A percentile compares a stretch with the other conserved stretches of the same genome.
Conservation (phyloP, 1,284 basidiomycete genomes). For the Fomitopsis schrenkii region DNA sequence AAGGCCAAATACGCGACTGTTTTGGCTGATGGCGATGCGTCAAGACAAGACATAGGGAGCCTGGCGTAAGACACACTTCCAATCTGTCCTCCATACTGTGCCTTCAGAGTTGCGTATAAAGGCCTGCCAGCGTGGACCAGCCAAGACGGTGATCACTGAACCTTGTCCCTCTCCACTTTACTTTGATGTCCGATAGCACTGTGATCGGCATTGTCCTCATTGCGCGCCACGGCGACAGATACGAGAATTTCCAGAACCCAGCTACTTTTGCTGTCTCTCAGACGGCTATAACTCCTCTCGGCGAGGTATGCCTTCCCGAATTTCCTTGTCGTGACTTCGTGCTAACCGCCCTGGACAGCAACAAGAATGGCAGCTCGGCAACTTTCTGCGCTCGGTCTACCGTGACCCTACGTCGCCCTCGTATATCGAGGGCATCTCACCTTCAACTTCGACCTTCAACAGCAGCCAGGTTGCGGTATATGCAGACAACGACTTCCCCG, state of each 20-base stretch:
- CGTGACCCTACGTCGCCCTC: constrained; percentile 29
- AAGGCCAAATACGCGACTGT: too few relatives aligned
- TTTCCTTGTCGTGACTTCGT: background rate
- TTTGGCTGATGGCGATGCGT: too few relatives aligned
- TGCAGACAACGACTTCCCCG: constrained; percentile 42
- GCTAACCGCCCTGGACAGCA: constrained; percentile 17
- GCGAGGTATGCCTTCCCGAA: constrained; percentile 30
- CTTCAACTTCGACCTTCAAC: constrained; percentile 28
- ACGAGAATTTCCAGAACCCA: constrained; percentile 39
- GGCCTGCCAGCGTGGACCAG: background rate
- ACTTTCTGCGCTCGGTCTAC: constrained; percentile 38
- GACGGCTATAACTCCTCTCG: constrained; percentile 47
- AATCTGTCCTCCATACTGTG: too few relatives aligned
- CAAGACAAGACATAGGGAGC: too few relatives aligned
- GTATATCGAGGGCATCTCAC: constrained; percentile 30
- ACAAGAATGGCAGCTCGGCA: constrained; percentile 43
- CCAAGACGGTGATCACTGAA: background rate
- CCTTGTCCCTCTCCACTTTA: background rate
- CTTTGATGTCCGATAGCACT: constrained; percentile 12
- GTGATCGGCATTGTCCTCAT: constrained; percentile 43
- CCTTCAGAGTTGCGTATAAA: background rate
- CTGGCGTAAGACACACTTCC: too few relatives aligned
- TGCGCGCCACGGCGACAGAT: constrained; percentile 48
- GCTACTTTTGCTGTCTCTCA: constrained; percentile 38
- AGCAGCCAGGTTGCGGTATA: constrained; percentile 33